phyloP scores from a whole-genome alignment of 768 basidiomycete genomes.

The Serpula lacrymans region DNA sequence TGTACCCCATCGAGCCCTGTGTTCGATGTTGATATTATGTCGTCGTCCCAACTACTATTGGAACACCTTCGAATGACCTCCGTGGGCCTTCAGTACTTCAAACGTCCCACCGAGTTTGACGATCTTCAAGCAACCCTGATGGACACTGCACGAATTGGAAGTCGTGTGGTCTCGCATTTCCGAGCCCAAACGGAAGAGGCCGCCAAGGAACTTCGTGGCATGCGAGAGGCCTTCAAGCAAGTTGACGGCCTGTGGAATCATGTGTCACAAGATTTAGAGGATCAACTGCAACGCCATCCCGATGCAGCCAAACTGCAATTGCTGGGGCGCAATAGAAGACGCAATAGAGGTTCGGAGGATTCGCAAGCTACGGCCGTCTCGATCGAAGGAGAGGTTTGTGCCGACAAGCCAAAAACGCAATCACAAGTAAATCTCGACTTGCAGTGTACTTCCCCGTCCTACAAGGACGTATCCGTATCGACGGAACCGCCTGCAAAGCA shows the following conservation, averaged over 20 bases:
- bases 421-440: neutral
- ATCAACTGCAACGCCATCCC: constrained; percentile 28
- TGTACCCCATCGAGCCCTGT: too few relatives aligned
- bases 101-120: constrained; percentile 35
- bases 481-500: constrained; percentile 15
- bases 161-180: constrained; percentile 47
- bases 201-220: constrained; percentile 43
- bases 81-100: constrained; percentile 35
- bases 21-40: constrained; percentile 43
- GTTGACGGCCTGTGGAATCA: constrained; percentile 42
- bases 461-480: constrained; percentile 15
- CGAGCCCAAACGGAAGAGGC: constrained; percentile 52
- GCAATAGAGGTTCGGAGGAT: constrained; percentile 62
- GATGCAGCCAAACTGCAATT: constrained; percentile 7
- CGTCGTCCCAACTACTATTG: constrained; percentile 46
- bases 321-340: constrained; percentile 27
- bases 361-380: constrained; percentile 55
- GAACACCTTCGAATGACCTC: constrained; percentile 53
- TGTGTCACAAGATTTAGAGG: constrained; percentile 42
- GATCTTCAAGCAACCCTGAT: constrained; percentile 43
- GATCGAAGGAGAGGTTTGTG: constrained; percentile 14
- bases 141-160: constrained; percentile 45
- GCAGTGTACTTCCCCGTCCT: constrained; percentile 1
- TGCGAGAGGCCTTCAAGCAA: constrained; percentile 43
- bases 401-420: constrained; percentile 8